phyloP scores from a whole-genome alignment of 2,329 filamentous ascomycete species.

The Macrophomina pseudophaseolina region DNA sequence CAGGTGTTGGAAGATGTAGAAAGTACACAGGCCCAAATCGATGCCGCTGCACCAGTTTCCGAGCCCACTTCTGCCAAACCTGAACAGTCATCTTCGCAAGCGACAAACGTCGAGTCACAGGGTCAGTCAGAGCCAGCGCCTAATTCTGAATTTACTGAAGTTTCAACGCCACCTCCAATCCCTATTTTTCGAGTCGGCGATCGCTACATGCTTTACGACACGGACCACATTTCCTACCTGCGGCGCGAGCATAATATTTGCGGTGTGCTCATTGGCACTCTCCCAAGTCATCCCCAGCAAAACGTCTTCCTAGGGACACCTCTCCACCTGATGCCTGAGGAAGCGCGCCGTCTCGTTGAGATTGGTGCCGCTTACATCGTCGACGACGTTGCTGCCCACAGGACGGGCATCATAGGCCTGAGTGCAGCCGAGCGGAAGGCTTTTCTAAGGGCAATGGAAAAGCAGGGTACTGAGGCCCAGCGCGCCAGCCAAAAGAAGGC shows the following conservation, averaged over 20 bases:
- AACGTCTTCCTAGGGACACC: slow-evolving; percentile 92
- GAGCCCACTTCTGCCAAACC: neutral
- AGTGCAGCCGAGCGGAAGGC: slow-evolving; percentile 62
- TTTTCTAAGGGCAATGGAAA: slow-evolving; percentile 64
- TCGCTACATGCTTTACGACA: slow-evolving; percentile 88
- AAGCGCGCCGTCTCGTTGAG: slow-evolving; percentile 80
- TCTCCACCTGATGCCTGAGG: slow-evolving; percentile 87
- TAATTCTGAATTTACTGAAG: neutral
- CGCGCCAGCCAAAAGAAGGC: slow-evolving; percentile 57
- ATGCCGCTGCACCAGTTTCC: slow-evolving; percentile 5
- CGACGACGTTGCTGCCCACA: slow-evolving; percentile 77
- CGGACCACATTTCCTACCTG: slow-evolving; percentile 76
- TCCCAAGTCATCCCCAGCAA: slow-evolving; percentile 92
- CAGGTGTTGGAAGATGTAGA: slow-evolving; percentile 11
- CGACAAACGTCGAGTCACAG: neutral
- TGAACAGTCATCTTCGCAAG: neutral
- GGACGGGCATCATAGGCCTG: slow-evolving; percentile 59
- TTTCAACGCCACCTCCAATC: slow-evolving; percentile 58
- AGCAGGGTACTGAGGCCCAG: slow-evolving; percentile 60
- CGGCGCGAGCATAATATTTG: slow-evolving; percentile 83
- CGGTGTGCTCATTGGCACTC: slow-evolving; percentile 82
- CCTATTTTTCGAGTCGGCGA: slow-evolving; percentile 81
- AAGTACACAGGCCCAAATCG: slow-evolving; percentile 13
- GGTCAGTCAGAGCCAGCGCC: neutral
- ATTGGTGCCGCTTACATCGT: slow-evolving; percentile 78